phyloP scores from a whole-genome alignment of 2,329 filamentous ascomycete species.

The Didymella pomorum region DNA sequence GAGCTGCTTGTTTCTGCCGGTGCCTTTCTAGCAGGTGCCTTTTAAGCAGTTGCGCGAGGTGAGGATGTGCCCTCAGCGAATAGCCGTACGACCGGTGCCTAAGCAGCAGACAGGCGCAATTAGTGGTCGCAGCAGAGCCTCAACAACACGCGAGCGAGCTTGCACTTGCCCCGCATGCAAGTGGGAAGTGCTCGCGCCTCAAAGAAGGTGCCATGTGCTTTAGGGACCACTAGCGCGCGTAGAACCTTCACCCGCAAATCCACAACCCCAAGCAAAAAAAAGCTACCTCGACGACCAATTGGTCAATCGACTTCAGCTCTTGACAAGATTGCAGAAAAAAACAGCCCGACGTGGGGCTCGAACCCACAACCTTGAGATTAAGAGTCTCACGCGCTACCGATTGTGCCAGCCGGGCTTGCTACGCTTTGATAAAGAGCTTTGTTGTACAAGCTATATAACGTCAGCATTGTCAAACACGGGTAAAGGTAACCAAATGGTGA shows the following conservation, averaged over 20 bases:
- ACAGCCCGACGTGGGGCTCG: slow-evolving; percentile 17
- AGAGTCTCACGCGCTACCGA: slow-evolving; percentile 26
- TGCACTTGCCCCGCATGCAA: background rate
- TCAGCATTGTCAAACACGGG: too few relatives aligned
- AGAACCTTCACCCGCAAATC: slow-evolving; percentile 3
- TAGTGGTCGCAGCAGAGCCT: background rate
- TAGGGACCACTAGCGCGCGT: background rate
- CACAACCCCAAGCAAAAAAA: too few relatives aligned
- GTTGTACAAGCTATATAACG: too few relatives aligned
- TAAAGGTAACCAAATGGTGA: too few relatives aligned
- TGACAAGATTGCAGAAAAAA: background rate
- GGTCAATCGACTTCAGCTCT: background rate
- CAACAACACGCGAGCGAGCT: background rate
- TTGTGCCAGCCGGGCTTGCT: slow-evolving; percentile 22
- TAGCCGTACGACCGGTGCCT: background rate
- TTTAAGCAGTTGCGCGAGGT: background rate
- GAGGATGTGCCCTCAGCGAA: background rate
- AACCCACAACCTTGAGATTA: slow-evolving; percentile 25
- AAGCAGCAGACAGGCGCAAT: background rate
- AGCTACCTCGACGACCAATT: background rate
- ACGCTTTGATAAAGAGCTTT: background rate
- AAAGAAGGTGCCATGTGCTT: background rate
- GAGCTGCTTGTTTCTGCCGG: background rate
- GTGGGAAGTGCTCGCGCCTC: background rate
- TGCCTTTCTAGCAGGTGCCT: background rate